Evolutionary conservation across 2,329 filamentous ascomycete species (phyloP).

Genomic region (Fusarium sp.): DNA sequence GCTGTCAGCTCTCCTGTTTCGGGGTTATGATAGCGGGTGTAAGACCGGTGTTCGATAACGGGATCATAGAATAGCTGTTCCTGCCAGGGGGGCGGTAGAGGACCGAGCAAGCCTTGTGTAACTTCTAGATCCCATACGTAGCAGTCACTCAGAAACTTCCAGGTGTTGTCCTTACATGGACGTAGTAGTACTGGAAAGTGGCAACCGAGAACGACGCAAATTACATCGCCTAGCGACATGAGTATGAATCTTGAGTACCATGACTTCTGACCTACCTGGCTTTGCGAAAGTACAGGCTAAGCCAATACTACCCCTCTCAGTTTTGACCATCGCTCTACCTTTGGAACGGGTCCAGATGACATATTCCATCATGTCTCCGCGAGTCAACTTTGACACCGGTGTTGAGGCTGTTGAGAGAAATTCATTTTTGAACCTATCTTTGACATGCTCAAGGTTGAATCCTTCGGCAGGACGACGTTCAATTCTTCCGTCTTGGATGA

Average conservation of each 20-base stretch:
- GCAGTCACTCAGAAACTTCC: neutral
- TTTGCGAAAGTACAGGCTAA: neutral
- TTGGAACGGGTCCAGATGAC: neutral
- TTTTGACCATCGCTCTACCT: neutral
- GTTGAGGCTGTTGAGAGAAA: neutral
- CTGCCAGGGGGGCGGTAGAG: neutral
- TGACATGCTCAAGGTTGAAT: neutral
- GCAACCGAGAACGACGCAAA: neutral
- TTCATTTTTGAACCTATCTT: rapidly evolving
- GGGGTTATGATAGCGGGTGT: neutral
- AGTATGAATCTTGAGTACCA: rapidly evolving
- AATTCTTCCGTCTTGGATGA: neutral
- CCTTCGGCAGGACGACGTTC: neutral
- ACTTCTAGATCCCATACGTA: neutral
- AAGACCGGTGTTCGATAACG: rapidly evolving
- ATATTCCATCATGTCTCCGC: neutral
- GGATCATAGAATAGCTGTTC: neutral
- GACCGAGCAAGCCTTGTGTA: neutral
- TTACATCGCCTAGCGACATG: neutral
- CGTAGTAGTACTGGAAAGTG: neutral
- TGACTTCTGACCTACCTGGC: neutral
- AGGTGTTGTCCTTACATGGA: neutral
- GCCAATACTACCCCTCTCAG: neutral
- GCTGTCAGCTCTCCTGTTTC: neutral
- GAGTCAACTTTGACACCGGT: neutral